Percentiles rank a stretch among this genome's conserved stretches.
phyloP scores from a whole-genome alignment of 768 basidiomycete genomes.

The Rubroboletus satanas region DNA sequence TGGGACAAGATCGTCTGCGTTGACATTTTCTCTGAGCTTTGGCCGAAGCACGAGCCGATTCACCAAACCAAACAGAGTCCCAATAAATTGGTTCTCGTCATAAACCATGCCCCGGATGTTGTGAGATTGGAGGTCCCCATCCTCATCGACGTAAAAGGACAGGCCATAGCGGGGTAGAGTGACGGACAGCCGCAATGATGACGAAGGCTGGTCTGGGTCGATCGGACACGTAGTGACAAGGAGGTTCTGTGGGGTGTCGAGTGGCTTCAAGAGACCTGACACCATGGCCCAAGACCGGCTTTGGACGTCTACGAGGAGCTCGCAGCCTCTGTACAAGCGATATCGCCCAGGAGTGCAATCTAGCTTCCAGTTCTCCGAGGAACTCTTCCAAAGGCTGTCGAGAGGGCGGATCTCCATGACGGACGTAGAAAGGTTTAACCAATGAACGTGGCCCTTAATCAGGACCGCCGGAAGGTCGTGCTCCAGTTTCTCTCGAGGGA shows the following conservation, averaged over 20 bases:
- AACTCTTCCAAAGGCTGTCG: slow-evolving; percentile 14
- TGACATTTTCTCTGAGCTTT: not conserved
- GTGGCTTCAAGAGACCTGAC: slow-evolving; percentile 7
- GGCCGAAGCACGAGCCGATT: slow-evolving; percentile 38
- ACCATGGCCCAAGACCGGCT: slow-evolving; percentile 25
- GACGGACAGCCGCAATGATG: slow-evolving; percentile 19
- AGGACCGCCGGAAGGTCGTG: slow-evolving; percentile 22
- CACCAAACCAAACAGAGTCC: slow-evolving; percentile 43
- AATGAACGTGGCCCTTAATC: slow-evolving; percentile 21
- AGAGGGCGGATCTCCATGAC: slow-evolving; percentile 26
- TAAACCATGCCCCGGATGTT: slow-evolving; percentile 40
- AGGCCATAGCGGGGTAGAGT: slow-evolving; percentile 38
- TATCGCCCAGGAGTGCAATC: not conserved
- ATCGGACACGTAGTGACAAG: slow-evolving; percentile 8
- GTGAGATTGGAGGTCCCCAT: slow-evolving; percentile 33
- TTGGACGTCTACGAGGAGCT: slow-evolving; percentile 22
- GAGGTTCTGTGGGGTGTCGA: slow-evolving; percentile 13
- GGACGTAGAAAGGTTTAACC: slow-evolving; percentile 21
- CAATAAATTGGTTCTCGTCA: slow-evolving; percentile 36
- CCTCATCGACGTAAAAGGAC: slow-evolving; percentile 34
- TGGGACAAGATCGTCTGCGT: not conserved
- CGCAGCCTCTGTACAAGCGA: not conserved
- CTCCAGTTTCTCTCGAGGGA: slow-evolving; percentile 16
- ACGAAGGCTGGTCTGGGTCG: not conserved
- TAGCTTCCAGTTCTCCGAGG: slow-evolving; percentile 21